Base-by-base conservation (phyloP, 129 eudicot species). In the Escallonia herrerae region DNA sequence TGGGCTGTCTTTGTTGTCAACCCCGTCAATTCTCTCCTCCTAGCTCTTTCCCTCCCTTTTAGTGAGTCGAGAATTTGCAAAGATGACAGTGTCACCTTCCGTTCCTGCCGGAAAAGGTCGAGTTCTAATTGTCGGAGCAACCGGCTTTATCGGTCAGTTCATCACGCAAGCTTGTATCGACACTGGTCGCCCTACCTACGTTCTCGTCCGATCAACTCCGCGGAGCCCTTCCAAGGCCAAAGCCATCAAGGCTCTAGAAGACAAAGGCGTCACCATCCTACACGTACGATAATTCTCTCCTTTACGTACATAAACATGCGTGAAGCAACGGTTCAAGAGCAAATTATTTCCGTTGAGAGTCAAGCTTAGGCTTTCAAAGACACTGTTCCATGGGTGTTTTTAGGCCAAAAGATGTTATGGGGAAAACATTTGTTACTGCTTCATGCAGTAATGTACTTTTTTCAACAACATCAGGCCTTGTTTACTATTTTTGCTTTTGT, bases 101-200 rank as follows among this genome's bases (percentile, higher is more conserved):
- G 53, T 40, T 4, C 15, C 56, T 7, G 56, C 9, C 40, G 6
- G 44, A 46, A 62, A 56, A 15, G 64, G 70, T 6, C 68, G 64
- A 15, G 61, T 68, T 49, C 69, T 76, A 9, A 46, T 76, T 38
- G 44, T 68, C 60, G 80, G 80, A 63, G 75, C 75, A 2, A 76
- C 80, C 1, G 80, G 80, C 5, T 76, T 76, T 37, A 76, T 76
- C 53, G 80, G 80, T 12, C 75, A 63, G 45, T 76, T 76, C 15
- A n/a, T 76, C 2, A 43, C 75, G 3, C 64, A 68, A 39, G 80
- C 75, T 13, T 56, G 75, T 61, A 58, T 76, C 4, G 75, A 76
- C 33, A 5, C 66, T 2, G 66, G 71, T 38, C 53, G 66, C 2
- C 7, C 60, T 12, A 76, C 80, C 11, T 69, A 3, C 49, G 33